phyloP scores from a whole-genome alignment of 805 yeast genomes.

The Ogataea methanolica region DNA sequence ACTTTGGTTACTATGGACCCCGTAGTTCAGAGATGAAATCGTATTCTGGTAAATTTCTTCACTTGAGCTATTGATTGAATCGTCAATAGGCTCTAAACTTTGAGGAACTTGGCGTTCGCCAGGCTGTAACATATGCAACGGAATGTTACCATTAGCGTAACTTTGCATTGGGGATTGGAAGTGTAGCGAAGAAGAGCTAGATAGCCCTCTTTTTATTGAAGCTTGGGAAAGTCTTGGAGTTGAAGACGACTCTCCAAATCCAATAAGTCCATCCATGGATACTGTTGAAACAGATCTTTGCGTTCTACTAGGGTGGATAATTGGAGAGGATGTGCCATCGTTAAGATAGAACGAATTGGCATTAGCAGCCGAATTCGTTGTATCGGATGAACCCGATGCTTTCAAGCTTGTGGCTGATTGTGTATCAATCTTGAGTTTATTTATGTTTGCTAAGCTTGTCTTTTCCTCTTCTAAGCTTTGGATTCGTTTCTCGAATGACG shows the following conservation, averaged over 20 bases:
- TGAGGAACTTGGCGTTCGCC: conserved; percentile 3
- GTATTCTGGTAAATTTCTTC: conserved; percentile 11
- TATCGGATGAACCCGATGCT: background rate
- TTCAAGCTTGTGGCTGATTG: conserved; percentile 2
- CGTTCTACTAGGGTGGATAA: conserved; percentile 14
- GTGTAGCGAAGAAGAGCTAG: background rate
- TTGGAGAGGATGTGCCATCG: conserved; percentile 27
- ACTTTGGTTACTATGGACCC: conserved; percentile 5
- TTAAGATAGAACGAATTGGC: conserved; percentile 24
- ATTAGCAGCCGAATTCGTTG: background rate
- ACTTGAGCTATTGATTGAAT: conserved; percentile 4
- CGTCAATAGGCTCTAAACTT: conserved; percentile 11
- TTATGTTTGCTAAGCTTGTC: conserved; percentile 11
- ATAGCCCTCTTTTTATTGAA: background rate
- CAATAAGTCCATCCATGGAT: conserved; percentile 28
- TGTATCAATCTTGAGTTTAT: conserved; percentile 13
- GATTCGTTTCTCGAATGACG: conserved; percentile 19
- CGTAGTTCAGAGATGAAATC: conserved; percentile 15
- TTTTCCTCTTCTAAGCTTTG: conserved; percentile 28
- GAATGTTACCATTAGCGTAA: background rate
- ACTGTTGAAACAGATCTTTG: conserved; percentile 23
- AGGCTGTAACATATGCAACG: background rate
- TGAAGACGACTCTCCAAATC: conserved; percentile 44
- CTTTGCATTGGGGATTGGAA: background rate
- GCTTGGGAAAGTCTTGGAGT: conserved; percentile 34